Evolutionary conservation across 805 yeast genomes (phyloP).

Genomic region (Lipomyces japonicus): DNA sequence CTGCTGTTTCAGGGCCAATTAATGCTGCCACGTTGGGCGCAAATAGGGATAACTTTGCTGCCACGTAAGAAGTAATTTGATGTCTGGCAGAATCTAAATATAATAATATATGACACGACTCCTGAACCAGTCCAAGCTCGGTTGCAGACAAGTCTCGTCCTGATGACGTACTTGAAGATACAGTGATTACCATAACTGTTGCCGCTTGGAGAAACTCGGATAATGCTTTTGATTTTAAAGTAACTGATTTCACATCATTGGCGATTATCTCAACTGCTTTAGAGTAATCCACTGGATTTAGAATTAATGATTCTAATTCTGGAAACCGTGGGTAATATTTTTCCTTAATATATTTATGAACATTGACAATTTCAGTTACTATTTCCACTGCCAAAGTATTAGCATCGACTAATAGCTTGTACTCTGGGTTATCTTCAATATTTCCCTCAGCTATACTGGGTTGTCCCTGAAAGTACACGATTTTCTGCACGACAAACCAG

Average conservation of each 20-base stretch:
- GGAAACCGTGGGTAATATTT: slow-evolving; percentile 63
- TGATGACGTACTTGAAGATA: slow-evolving; percentile 60
- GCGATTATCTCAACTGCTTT: slow-evolving; percentile 50
- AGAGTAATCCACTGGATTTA: slow-evolving; percentile 61
- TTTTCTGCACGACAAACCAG: slow-evolving; percentile 5
- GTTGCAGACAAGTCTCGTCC: slow-evolving; percentile 35
- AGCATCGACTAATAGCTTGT: slow-evolving; percentile 49
- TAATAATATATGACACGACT: slow-evolving; percentile 49
- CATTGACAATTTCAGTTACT: slow-evolving; percentile 49
- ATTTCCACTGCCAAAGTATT: slow-evolving; percentile 56
- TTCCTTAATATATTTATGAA: slow-evolving; percentile 50
- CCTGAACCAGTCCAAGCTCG: slow-evolving; percentile 41
- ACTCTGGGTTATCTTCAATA: slow-evolving; percentile 42
- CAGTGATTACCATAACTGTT: slow-evolving; percentile 64
- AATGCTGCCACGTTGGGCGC: slow-evolving; percentile 80
- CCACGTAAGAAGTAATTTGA: slow-evolving; percentile 51
- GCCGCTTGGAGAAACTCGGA: slow-evolving; percentile 53
- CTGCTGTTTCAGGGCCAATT: slow-evolving; percentile 67
- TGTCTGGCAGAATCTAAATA: slow-evolving; percentile 45
- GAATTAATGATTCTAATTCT: slow-evolving; percentile 62
- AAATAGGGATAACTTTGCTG: slow-evolving; percentile 51
- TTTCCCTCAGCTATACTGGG: slow-evolving; percentile 33
- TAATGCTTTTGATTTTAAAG: slow-evolving; percentile 37
- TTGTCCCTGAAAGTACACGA: slow-evolving; percentile 11
- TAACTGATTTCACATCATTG: slow-evolving; percentile 41